Evolutionary conservation across 2,329 filamentous ascomycete species (phyloP).

Genomic region (Epichloe aotearoae): DNA sequence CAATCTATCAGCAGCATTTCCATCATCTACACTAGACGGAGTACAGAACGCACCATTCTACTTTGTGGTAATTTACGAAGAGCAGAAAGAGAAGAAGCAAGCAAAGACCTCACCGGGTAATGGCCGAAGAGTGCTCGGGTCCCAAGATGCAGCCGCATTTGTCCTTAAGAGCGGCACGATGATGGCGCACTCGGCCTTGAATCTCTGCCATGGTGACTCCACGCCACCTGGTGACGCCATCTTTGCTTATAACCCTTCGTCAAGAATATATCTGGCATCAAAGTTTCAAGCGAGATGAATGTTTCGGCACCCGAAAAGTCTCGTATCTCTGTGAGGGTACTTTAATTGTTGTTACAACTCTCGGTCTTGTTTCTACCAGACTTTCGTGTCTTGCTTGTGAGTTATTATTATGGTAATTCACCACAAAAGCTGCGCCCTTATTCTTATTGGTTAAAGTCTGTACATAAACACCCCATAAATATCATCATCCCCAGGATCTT

Average conservation of each 20-base stretch:
- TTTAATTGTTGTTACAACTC: neutral
- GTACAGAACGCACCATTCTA: too few relatives aligned
- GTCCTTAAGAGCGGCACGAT: neutral
- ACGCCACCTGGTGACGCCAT: neutral
- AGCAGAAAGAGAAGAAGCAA: too few relatives aligned
- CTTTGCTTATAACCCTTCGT: neutral
- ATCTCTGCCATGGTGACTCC: neutral
- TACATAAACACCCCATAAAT: neutral
- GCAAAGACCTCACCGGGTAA: too few relatives aligned
- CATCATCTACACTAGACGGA: too few relatives aligned
- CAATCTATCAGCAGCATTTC: too few relatives aligned
- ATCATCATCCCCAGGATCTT: neutral
- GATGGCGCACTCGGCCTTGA: neutral
- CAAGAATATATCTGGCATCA: neutral
- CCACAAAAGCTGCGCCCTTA: neutral
- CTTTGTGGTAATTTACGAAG: too few relatives aligned
- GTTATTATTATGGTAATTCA: neutral
- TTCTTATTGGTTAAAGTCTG: neutral
- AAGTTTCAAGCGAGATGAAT: neutral
- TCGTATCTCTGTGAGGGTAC: neutral
- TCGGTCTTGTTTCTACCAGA: neutral
- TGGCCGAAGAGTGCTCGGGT: too few relatives aligned
- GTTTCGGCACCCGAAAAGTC: neutral
- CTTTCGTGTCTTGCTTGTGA: neutral
- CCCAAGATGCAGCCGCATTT: too few relatives aligned